These are phyloP conservation scores for Mucor velutinosus DNA, from an alignment of 371 early-diverging fungal genomes.

Conservation along the genomic window DNA sequence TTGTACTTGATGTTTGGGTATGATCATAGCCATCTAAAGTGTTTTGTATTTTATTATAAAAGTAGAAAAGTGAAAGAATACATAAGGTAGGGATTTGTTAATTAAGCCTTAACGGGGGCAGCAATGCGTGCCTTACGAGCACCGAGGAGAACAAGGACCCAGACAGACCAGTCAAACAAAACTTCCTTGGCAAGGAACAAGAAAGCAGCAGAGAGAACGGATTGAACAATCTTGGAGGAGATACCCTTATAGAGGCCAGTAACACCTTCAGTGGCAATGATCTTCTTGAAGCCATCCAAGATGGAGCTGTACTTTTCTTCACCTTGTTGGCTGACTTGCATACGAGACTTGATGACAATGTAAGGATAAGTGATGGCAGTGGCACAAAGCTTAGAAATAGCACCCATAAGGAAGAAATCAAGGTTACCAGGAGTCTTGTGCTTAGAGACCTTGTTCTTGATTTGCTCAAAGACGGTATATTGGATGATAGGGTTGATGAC, in stretches of 20 bases:
- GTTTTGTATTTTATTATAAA: background rate
- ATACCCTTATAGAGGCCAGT: constrained; percentile 90
- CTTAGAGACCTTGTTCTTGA: constrained; percentile 69
- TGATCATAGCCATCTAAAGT: background rate
- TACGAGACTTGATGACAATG: constrained; percentile 95
- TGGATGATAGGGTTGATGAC: constrained; percentile 98
- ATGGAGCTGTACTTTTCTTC: constrained; percentile 79
- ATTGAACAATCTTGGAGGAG: constrained; percentile 88
- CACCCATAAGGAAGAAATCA: constrained; percentile 96
- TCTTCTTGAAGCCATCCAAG: constrained; percentile 89
- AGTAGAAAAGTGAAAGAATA: background rate
- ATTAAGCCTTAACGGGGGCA: constrained; percentile 11
- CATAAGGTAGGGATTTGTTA: background rate
- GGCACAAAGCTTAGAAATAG: constrained; percentile 91
- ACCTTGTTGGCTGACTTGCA: constrained; percentile 90
- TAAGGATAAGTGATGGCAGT: constrained; percentile 97
- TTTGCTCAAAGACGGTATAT: constrained; percentile 94
- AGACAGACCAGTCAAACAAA: constrained; percentile 75
- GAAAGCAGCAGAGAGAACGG: constrained; percentile 91
- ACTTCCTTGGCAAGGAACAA: constrained; percentile 91
- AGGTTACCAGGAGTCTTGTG: constrained; percentile 67
- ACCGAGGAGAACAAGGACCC: constrained; percentile 60
- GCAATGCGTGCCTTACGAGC: constrained; percentile 41
- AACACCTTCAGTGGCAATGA: constrained; percentile 80
- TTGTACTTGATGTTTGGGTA: constrained; percentile 1